phyloP scores from a whole-genome alignment of 768 basidiomycete genomes.

The Leccinum obscurum region DNA sequence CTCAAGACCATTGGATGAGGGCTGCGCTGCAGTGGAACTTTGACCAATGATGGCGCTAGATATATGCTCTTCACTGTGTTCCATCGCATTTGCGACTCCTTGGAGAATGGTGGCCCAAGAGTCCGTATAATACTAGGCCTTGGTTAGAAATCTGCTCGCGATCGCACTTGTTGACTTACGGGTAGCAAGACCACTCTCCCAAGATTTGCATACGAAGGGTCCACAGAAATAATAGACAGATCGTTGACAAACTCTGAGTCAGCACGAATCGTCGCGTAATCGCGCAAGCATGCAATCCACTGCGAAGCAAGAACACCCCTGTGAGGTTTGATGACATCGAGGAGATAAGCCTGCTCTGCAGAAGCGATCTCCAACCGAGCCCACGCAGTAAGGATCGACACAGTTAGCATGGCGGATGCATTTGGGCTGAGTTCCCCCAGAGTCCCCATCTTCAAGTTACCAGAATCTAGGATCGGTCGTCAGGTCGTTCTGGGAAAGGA shows the following conservation, averaged over 20 bases:
- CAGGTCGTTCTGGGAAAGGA: not conserved
- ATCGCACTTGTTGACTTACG: conserved; percentile 46
- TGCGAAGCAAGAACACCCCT: conserved; percentile 69
- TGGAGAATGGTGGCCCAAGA: conserved; percentile 83
- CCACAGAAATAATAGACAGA: conserved; percentile 68
- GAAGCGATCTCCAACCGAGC: conserved; percentile 87
- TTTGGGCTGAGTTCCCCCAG: conserved; percentile 88
- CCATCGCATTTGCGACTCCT: conserved; percentile 82
- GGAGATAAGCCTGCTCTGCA: conserved; percentile 69
- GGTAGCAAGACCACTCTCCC: conserved; percentile 91
- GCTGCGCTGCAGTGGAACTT: conserved; percentile 17
- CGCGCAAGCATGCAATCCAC: conserved; percentile 87
- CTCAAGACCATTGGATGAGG: conserved; percentile 23
- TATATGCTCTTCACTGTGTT: conserved; percentile 62
- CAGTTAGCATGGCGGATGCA: conserved; percentile 91
- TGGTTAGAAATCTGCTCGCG: not conserved
- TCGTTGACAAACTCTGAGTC: conserved; percentile 88
- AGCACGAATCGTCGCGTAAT: conserved; percentile 88
- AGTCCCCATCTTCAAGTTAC: conserved; percentile 83
- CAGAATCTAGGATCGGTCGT: conserved; percentile 57
- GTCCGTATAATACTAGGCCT: conserved; percentile 75
- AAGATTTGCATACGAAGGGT: conserved; percentile 82
- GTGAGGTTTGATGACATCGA: conserved; percentile 81
- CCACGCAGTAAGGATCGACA: conserved; percentile 94
- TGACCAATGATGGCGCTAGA: conserved; percentile 82